Base-by-base conservation (phyloP, 148 eudicot genomes). In the Vaccinium macrocarpon region DNA sequence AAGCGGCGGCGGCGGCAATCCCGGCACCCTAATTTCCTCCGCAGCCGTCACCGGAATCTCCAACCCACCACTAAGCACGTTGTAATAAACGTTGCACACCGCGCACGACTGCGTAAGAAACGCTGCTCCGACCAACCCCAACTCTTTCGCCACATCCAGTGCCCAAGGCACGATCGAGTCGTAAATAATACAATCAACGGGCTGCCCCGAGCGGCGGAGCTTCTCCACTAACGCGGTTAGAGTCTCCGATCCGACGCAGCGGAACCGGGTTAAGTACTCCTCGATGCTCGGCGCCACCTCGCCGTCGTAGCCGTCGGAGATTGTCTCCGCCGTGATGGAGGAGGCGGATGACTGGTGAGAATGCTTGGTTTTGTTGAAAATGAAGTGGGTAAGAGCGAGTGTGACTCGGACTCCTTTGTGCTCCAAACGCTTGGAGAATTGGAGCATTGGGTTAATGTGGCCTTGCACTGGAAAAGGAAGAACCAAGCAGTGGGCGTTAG, bases 361-460 rank as follows among this genome's bases (percentile, higher is more conserved):
- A 29, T 61, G 57, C 83, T 84, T 62, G 83, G 85, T 74, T 81
- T 87, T 64, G 53, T 90, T 89, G 80, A 84, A 72, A 16, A 84
- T 82, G 83, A 84, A 80, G 50, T 79, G 64, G 3, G 89, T 91
- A 64, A 88, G 82, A 82, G 78, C 80, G 66, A 92, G 79, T 6
- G 93, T 90, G 85, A 88, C 86, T 66, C 85, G 81, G 76, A 91
- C 61, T 6, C 89, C 91, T 88, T 89, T 90, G 5, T 74, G 70
- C 27, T 86, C 81, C 23, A 90, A 81, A 5, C 93, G 87, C 85
- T 89, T 87, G 62, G 89, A 80, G 83, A 90, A 90, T 83, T 91
- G 91, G 51, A 92, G 85, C 89, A 88, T 89, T 51, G 93, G 94
- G 79, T 92, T 92, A 4, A 92, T 92, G 86, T 92, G 94, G 81